These are phyloP conservation scores for Oryza nivara DNA, from an alignment of 176 grass and related monocot species.

Conservation along the genomic window DNA sequence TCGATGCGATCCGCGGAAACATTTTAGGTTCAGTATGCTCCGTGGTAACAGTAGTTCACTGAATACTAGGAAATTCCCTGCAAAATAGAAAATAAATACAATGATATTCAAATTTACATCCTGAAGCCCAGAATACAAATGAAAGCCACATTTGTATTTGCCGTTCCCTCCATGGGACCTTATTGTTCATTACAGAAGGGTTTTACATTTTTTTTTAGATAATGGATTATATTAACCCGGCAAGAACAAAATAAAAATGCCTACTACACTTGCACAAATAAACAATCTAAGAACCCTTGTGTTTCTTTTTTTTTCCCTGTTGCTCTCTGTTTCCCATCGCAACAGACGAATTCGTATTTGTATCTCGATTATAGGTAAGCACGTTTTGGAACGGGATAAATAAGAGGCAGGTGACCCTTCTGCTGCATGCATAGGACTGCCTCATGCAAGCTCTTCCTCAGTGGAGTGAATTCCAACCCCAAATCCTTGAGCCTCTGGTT, in stretches of 20 bases:
- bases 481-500: conserved; percentile 53
- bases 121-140: not conserved
- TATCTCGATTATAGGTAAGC: not conserved
- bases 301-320: not conserved
- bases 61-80: too few relatives aligned
- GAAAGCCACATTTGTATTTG: not conserved
- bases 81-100: too few relatives aligned
- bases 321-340: not conserved
- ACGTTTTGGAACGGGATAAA: not conserved
- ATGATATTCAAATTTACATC: too few relatives aligned
- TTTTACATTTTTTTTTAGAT: not conserved
- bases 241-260: not conserved
- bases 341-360: not conserved
- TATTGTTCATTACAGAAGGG: not conserved
- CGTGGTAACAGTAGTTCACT: too few relatives aligned
- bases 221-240: too few relatives aligned
- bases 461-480: conserved; percentile 48
- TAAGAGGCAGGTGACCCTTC: conserved; percentile 35
- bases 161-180: not conserved
- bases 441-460: conserved; percentile 40
- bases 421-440: conserved; percentile 32
- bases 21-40: too few relatives aligned
- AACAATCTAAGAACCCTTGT: not conserved
- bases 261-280: not conserved
- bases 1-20: too few relatives aligned